Evolutionary conservation across 257 asterid species (phyloP).

Genomic region (Hygrophila difformis): DNA sequence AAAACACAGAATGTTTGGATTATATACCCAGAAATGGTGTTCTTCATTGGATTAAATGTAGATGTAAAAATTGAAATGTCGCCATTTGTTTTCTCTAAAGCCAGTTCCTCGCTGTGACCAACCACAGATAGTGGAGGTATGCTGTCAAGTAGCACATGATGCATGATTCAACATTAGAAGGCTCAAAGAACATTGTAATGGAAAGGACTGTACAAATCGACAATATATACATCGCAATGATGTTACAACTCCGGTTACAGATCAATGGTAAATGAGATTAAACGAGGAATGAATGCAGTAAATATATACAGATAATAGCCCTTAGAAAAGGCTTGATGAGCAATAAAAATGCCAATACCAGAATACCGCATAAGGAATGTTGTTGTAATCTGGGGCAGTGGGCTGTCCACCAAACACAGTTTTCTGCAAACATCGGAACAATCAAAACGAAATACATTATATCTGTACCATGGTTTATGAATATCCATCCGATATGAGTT

Average conservation of each 20-base stretch:
- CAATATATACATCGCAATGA: too few relatives aligned
- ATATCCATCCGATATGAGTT: neutral
- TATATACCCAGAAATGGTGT: conserved; percentile 85
- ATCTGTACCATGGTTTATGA: neutral
- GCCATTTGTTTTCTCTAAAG: conserved; percentile 64
- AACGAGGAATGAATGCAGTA: neutral
- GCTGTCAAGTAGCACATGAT: conserved; percentile 45
- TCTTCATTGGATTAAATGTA: conserved; percentile 91
- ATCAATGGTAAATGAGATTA: too few relatives aligned
- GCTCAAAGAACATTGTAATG: too few relatives aligned
- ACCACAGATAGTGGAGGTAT: conserved; percentile 91
- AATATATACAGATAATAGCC: too few relatives aligned
- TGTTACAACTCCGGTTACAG: too few relatives aligned
- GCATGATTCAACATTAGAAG: too few relatives aligned
- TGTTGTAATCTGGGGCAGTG: conserved; percentile 48
- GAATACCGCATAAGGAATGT: conserved; percentile 85
- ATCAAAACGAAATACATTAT: neutral
- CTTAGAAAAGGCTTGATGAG: neutral
- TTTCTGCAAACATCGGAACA: conserved; percentile 43
- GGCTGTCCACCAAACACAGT: conserved; percentile 89
- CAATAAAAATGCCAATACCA: conserved; percentile 32
- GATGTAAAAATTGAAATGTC: conserved; percentile 77
- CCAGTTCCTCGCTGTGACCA: conserved; percentile 84
- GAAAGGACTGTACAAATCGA: too few relatives aligned
- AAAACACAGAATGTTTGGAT: too few relatives aligned